Evolutionary conservation across 768 basidiomycete species (phyloP), one percentile per base, ranked within the genome.

Genomic region (Cystofilobasidium bisporidii): DNA sequence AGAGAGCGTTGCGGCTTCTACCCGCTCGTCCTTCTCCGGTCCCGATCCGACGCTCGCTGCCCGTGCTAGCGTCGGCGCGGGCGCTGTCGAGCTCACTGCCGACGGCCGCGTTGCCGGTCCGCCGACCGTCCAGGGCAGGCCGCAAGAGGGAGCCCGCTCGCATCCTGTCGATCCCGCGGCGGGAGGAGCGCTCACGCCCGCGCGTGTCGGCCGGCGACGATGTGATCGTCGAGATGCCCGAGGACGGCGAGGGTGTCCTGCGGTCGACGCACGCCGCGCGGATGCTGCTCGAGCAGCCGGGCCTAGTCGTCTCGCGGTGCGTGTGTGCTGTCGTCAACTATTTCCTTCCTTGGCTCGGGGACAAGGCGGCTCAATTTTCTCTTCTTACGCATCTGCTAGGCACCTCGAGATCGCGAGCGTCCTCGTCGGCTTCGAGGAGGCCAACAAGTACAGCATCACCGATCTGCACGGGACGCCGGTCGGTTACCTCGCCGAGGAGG

Each of bases 351-450:
- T 53, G 2, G n/a, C 32, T 1, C 22, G 36, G n/a, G n/a, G n/a
- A n/a, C n/a, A n/a, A n/a, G n/a, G n/a, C n/a, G n/a, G n/a, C n/a
- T n/a, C n/a, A n/a, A n/a, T n/a, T n/a, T n/a, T n/a, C n/a, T n/a
- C n/a, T n/a, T n/a, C n/a, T n/a, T n/a, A n/a, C n/a, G n/a, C n/a
- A n/a, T n/a, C n/a, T n/a, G n/a, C n/a, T n/a, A 68, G 67, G 5
- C 61, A 68, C 18, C 62, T 68, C 43, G 67, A 68, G 24, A 63
- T 63, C 48, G 32, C 61, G 26, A 68, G 61, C 61, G n/a, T 68
- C 36, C 61, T 68, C 32, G 60, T 53, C 26, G 67, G 67, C n/a
- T 68, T 62, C 33, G 67, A 68, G 32, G 53, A 68, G 24, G 61
- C 60, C 53, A 68, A 68, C 55, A 50, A 55, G n/a, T 68, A 68